Percentiles rank a stretch among this genome's conserved stretches.
These are phyloP conservation scores for Fusarium xylarioides DNA, from an alignment of 2,329 filamentous ascomycete genomes.

Conservation along the genomic window DNA sequence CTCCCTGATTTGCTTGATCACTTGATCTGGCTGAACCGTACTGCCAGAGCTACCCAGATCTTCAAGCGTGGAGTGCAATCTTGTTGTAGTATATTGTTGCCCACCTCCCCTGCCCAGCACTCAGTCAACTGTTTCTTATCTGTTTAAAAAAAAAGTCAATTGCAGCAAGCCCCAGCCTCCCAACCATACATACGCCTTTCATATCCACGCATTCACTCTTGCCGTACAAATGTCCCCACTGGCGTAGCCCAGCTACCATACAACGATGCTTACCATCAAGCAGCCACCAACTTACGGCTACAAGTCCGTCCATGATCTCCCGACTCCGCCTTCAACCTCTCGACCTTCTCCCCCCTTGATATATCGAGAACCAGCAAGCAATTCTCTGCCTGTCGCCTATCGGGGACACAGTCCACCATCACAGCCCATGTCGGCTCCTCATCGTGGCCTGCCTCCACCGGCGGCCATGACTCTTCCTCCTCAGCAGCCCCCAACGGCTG, in stretches of 20 bases:
- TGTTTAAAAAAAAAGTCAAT: conserved; percentile 26
- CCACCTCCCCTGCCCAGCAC: background rate
- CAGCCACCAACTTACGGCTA: conserved; percentile 68
- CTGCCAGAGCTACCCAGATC: background rate
- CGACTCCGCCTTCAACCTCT: conserved; percentile 65
- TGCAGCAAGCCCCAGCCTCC: conserved; percentile 27
- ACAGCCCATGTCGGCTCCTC: conserved; percentile 73
- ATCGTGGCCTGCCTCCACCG: conserved; percentile 75
- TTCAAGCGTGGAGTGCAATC: background rate
- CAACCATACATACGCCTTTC: conserved; percentile 1
- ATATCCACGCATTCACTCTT: conserved; percentile 12
- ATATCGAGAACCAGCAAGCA: conserved; percentile 58
- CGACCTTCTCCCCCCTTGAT: conserved; percentile 64
- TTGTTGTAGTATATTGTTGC: background rate
- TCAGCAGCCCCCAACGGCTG: conserved; percentile 50
- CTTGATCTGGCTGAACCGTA: background rate
- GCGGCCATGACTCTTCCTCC: conserved; percentile 70
- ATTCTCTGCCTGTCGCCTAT: conserved; percentile 50
- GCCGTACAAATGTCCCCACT: conserved; percentile 42
- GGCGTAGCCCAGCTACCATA: conserved; percentile 43
- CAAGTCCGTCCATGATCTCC: conserved; percentile 69
- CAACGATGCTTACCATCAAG: conserved; percentile 69
- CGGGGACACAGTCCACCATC: conserved; percentile 58
- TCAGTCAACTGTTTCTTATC: conserved; percentile 5
- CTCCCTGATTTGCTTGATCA: background rate